phyloP scores from a whole-genome alignment of 1,284 basidiomycete genomes.

The Tilletia setariae region DNA sequence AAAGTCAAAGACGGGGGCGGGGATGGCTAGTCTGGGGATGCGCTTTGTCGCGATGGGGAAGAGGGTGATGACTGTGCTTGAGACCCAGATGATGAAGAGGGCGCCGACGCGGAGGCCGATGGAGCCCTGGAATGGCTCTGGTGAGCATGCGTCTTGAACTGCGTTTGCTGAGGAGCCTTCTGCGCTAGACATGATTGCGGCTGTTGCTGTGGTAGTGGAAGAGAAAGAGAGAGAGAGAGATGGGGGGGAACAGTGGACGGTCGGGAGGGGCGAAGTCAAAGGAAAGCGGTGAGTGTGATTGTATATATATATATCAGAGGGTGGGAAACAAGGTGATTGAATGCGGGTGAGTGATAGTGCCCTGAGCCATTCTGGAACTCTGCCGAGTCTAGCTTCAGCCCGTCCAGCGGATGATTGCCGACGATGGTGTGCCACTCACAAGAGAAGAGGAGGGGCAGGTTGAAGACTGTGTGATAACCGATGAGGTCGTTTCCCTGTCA shows the following conservation, averaged over 20 bases:
- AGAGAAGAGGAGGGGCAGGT: no score
- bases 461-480: not conserved
- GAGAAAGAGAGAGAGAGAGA: not conserved
- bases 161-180: not conserved
- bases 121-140: conserved; percentile 24
- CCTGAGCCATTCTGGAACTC: no score
- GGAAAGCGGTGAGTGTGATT: no score
- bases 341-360: no score
- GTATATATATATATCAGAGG: no score
- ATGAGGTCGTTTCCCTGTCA: not conserved
- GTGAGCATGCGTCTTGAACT: conserved; percentile 2
- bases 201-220: not conserved
- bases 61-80: conserved; percentile 64
- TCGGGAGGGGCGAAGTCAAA: not conserved
- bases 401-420: no score
- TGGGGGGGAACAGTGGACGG: not conserved
- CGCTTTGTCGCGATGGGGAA: conserved; percentile 76
- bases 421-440: no score
- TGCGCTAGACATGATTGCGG: not conserved
- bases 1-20: conserved; percentile 58
- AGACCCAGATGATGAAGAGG: conserved; percentile 77
- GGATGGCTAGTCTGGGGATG: conserved; percentile 54
- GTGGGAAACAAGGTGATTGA: no score
- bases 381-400: no score
- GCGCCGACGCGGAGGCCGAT: conserved; percentile 64